Evolutionary conservation across 169 alveolate genomes (phyloP).

Genomic region (Plasmodium ovale): DNA sequence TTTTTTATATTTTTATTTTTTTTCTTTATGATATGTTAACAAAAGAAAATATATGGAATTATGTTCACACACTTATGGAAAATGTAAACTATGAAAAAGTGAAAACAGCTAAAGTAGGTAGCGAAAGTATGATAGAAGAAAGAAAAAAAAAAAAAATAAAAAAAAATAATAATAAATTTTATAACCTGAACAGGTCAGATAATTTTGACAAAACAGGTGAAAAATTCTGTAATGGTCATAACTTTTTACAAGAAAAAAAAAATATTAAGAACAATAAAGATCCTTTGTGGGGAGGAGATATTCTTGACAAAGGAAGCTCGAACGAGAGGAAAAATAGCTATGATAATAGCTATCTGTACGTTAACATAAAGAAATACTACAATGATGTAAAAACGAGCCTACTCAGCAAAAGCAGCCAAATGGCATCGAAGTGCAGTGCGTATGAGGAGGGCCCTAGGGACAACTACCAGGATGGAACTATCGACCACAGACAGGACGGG

Average conservation of each 20-base stretch:
- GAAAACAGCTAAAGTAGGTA: background rate
- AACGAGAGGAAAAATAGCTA: background rate
- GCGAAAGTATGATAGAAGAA: background rate
- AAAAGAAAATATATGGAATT: slow-evolving; percentile 29
- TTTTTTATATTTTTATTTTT: slow-evolving; percentile 50
- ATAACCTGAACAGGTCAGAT: background rate
- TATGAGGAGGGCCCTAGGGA: slow-evolving; percentile 19
- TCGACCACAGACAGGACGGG: background rate
- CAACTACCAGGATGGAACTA: background rate
- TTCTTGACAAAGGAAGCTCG: background rate
- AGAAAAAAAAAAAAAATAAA: background rate
- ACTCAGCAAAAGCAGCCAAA: slow-evolving; percentile 2
- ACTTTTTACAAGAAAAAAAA: too few relatives aligned
- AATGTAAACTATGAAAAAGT: background rate
- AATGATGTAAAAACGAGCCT: slow-evolving; percentile 30
- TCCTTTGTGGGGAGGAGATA: background rate
- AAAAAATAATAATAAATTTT: slow-evolving; percentile 9
- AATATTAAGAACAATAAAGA: too few relatives aligned
- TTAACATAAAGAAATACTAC: slow-evolving; percentile 41
- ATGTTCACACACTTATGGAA: slow-evolving; percentile 32
- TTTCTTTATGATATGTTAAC: slow-evolving; percentile 50
- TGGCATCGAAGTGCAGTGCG: slow-evolving; percentile 14
- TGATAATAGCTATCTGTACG: slow-evolving; percentile 27
- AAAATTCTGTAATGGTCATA: too few relatives aligned
- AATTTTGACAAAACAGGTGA: background rate